These are phyloP conservation scores for Thalassiosira livingstoniorum DNA, from an alignment of 352 stramenopile species.

Conservation along the genomic window DNA sequence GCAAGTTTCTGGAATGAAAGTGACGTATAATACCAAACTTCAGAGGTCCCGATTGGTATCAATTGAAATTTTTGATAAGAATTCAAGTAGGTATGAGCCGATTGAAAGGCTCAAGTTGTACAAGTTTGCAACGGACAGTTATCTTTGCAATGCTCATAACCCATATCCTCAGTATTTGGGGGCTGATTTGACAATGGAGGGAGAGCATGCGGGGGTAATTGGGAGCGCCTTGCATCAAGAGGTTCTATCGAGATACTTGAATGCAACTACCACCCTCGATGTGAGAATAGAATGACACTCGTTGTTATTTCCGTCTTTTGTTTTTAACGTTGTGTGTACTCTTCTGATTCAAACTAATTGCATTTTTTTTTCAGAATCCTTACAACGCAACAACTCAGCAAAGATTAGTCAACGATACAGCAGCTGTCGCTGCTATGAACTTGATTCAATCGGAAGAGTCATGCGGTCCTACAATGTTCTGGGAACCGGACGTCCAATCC, in stretches of 20 bases:
- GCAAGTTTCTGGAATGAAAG: conserved; percentile 57
- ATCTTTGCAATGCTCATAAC: conserved; percentile 39
- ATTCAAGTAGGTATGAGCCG: conserved; percentile 25
- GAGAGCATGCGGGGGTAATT: conserved; percentile 30
- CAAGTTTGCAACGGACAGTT: conserved; percentile 50
- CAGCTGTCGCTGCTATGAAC: background rate
- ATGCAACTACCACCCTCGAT: conserved; percentile 18
- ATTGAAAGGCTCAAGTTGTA: conserved; percentile 53
- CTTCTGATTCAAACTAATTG: too few species aligned
- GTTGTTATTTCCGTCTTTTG: too few species aligned
- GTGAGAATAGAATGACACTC: too few species aligned
- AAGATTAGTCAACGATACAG: background rate
- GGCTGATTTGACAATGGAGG: conserved; percentile 31
- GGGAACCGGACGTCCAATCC: background rate
- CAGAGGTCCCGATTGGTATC: conserved; percentile 32
- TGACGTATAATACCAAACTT: conserved; percentile 52
- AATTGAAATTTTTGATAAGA: conserved; percentile 48
- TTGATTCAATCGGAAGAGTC: background rate
- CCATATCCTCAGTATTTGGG: conserved; percentile 38
- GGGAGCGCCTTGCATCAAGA: conserved; percentile 9
- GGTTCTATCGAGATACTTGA: conserved; percentile 3
- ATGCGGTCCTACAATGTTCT: background rate
- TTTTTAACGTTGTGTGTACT: too few species aligned
- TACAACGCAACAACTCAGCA: background rate
- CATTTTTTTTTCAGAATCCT: too few species aligned